Evolutionary conservation across 1,284 basidiomycete genomes (phyloP).

Genomic region (Phylloboletellus chloephorus): DNA sequence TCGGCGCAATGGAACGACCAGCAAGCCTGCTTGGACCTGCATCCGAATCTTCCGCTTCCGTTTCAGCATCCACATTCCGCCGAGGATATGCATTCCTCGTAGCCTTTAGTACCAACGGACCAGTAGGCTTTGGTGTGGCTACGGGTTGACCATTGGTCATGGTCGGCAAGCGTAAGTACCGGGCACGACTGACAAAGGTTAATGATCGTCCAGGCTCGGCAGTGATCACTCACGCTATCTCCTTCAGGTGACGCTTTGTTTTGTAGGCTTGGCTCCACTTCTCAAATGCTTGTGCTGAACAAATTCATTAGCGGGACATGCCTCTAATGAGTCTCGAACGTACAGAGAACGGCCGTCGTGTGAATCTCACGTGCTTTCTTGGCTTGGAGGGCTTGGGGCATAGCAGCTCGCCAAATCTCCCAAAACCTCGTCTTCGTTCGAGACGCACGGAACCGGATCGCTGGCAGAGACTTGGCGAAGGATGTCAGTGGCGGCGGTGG

Average conservation of each 20-base stretch:
- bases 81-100: conserved; percentile 31
- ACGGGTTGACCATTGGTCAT: conserved; percentile 30
- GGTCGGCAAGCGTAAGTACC: conserved; percentile 67
- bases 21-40: conserved; percentile 24
- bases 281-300: conserved; percentile 51
- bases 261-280: conserved; percentile 63
- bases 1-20: conserved; percentile 22
- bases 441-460: conserved; percentile 63
- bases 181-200: conserved; percentile 43
- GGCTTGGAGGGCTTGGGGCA: conserved; percentile 62
- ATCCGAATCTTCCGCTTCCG: conserved; percentile 30
- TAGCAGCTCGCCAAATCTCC: conserved; percentile 58
- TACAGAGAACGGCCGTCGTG: conserved; percentile 53
- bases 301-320: conserved; percentile 13
- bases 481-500: conserved; percentile 14
- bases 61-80: conserved; percentile 26
- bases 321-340: conserved; percentile 26
- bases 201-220: conserved; percentile 18
- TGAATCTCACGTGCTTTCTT: conserved; percentile 62
- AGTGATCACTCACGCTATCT: conserved; percentile 62
- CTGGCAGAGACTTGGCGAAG: conserved; percentile 59
- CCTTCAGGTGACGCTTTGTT: conserved; percentile 68
- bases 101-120: conserved; percentile 19
- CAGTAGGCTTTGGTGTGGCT: conserved; percentile 19
- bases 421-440: conserved; percentile 57